Conservation (phyloP, 2,329 filamentous ascomycete genomes). For the Podosphaera fusca region DNA sequence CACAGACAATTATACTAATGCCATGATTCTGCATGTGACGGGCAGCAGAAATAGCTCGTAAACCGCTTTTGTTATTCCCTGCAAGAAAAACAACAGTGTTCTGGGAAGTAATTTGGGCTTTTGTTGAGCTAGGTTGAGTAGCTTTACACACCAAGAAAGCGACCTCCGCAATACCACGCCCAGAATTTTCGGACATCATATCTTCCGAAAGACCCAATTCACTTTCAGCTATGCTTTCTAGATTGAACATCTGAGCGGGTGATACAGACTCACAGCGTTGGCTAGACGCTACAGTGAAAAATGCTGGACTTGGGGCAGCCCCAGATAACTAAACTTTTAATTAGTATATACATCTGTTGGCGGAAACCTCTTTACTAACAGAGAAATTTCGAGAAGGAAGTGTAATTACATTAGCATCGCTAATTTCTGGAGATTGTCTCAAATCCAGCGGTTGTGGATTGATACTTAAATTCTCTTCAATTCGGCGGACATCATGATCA, state of each 20-base stretch:
- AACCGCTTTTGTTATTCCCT: conserved; percentile 82
- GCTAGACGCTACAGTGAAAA: conserved; percentile 31
- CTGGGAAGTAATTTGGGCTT: conserved; percentile 18
- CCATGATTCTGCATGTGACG: conserved; percentile 72
- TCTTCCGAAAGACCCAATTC: conserved; percentile 74
- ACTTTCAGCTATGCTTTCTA: conserved; percentile 75
- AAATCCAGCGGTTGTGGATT: conserved; percentile 13
- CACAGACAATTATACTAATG: conserved; percentile 56
- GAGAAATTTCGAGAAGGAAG: conserved; percentile 11
- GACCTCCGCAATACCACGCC: conserved; percentile 68
- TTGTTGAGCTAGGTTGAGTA: conserved; percentile 15
- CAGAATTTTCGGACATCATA: conserved; percentile 79
- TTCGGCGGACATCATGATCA: conserved; percentile 16
- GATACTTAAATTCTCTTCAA: conserved; percentile 16
- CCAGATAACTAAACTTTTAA: conserved; percentile 9
- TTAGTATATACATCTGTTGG: not conserved
- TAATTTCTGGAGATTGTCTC: conserved; percentile 13
- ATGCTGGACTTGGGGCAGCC: conserved; percentile 14
- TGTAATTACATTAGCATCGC: conserved; percentile 10
- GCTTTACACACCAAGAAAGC: conserved; percentile 42
- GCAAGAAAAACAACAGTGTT: conserved; percentile 49
- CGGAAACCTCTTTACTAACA: conserved; percentile 7
- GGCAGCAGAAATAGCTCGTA: conserved; percentile 62
- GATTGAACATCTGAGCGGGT: conserved; percentile 68
- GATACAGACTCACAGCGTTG: conserved; percentile 39